A percentile compares a stretch with the other conserved stretches of the same genome.
phyloP scores from a whole-genome alignment of 164 flowering plant species.

The Magnolia changhungtana region DNA sequence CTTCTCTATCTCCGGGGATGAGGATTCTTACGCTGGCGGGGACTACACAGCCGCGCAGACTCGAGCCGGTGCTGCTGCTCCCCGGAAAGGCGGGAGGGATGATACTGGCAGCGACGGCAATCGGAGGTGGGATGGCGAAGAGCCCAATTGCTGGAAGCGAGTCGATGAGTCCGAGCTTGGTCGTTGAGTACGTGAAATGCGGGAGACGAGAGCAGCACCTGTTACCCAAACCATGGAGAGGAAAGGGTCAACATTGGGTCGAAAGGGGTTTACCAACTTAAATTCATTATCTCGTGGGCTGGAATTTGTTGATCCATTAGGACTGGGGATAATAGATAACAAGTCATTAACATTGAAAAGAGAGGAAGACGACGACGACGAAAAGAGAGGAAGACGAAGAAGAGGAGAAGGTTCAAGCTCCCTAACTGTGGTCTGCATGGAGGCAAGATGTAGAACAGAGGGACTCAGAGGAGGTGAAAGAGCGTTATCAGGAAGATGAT shows the following conservation, averaged over 20 bases:
- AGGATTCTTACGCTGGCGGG: slow-evolving; percentile 50
- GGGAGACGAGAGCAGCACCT: slow-evolving; percentile 77
- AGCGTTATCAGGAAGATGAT: too few species aligned
- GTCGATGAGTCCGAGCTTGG: slow-evolving; percentile 96
- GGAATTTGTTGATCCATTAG: slow-evolving; percentile 97
- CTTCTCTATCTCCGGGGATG: slow-evolving; percentile 96
- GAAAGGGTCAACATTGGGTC: slow-evolving; percentile 43
- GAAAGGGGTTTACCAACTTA: slow-evolving; percentile 57
- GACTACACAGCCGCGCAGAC: slow-evolving; percentile 15
- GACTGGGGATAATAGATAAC: too few species aligned
- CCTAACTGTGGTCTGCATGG: too few species aligned
- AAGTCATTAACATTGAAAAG: too few species aligned
- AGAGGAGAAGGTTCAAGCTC: too few species aligned
- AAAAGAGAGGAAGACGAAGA: too few species aligned
- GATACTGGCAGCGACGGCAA: slow-evolving; percentile 32
- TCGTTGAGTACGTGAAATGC: slow-evolving; percentile 94
- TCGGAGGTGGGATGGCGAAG: slow-evolving; percentile 73
- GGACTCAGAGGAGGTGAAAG: too few species aligned
- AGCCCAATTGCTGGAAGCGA: slow-evolving; percentile 83
- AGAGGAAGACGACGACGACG: too few species aligned
- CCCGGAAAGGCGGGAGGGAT: slow-evolving; percentile 32
- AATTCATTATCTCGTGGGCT: slow-evolving; percentile 90
- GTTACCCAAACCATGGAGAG: slow-evolving; percentile 50
- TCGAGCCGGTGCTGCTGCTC: slow-evolving; percentile 18
- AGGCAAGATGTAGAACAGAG: too few species aligned